These are phyloP conservation scores for Collybia nuda DNA, from an alignment of 768 basidiomycete species.

Conservation along the genomic window DNA sequence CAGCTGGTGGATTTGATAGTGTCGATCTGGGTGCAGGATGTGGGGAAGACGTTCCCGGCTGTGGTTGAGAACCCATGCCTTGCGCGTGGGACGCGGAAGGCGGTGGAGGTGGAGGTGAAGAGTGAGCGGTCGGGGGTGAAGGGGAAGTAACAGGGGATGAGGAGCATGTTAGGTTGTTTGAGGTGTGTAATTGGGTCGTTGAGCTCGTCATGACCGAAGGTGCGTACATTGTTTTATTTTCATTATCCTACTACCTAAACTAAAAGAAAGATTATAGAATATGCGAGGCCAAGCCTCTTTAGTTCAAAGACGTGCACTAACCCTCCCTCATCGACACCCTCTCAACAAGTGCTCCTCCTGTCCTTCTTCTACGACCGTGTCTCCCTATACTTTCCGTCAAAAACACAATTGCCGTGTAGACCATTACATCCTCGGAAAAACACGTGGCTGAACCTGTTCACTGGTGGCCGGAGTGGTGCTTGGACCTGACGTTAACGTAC, in stretches of 20 bases:
- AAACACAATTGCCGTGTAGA: slow-evolving; percentile 25
- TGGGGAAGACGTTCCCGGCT: slow-evolving; percentile 12
- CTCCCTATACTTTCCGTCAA: slow-evolving; percentile 59
- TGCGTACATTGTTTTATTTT: slow-evolving; percentile 53
- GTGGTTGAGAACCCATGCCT: slow-evolving; percentile 80
- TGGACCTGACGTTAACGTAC: slow-evolving; percentile 96
- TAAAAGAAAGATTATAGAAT: slow-evolving; percentile 42
- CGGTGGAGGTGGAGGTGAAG: slow-evolving; percentile 69
- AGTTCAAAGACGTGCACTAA: slow-evolving; percentile 97
- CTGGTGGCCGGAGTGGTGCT: slow-evolving; percentile 88
- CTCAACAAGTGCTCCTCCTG: slow-evolving; percentile 84
- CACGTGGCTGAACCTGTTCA: slow-evolving; percentile 65
- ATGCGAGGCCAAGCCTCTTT: slow-evolving; percentile 91
- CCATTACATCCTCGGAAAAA: slow-evolving; percentile 63
- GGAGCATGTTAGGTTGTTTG: slow-evolving; percentile 77
- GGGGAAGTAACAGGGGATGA: slow-evolving; percentile 86
- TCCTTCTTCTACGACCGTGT: slow-evolving; percentile 99
- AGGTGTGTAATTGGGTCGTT: slow-evolving; percentile 80
- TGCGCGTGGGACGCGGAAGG: slow-evolving; percentile 58
- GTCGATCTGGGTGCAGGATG: slow-evolving; percentile 31
- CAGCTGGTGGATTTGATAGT: slow-evolving; percentile 87
- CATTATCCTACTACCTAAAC: neutral
- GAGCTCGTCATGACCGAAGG: slow-evolving; percentile 94
- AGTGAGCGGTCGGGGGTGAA: slow-evolving; percentile 31
- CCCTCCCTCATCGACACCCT: slow-evolving; percentile 84